phyloP scores from a whole-genome alignment of 2,329 filamentous ascomycete genomes.

The Orbilia quercus region DNA sequence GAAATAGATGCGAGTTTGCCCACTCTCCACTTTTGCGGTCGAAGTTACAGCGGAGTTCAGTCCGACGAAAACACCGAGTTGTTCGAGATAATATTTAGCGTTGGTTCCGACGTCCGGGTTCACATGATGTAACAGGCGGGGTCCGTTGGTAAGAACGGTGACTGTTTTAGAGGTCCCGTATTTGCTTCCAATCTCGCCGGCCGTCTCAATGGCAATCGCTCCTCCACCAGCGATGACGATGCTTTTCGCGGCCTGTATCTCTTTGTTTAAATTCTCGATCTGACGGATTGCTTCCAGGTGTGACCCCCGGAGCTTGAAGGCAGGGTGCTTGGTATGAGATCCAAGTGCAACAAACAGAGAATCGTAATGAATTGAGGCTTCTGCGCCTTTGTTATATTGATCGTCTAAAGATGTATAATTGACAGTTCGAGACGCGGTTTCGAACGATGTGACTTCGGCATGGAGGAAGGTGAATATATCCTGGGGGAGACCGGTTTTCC shows the following conservation, averaged over 20 bases:
- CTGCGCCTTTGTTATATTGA: conserved; percentile 38
- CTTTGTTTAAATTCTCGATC: conserved; percentile 41
- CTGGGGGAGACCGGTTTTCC: conserved; percentile 22
- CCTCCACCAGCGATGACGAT: conserved; percentile 51
- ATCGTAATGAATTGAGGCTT: conserved; percentile 43
- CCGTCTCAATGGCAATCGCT: conserved; percentile 39
- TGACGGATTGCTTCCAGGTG: conserved; percentile 24
- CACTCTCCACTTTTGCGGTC: conserved; percentile 30
- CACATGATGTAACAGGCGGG: conserved; percentile 40
- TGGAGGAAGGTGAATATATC: conserved; percentile 48
- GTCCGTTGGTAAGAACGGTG: conserved; percentile 45
- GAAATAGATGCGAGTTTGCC: conserved; percentile 40
- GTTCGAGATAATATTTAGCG: conserved; percentile 42
- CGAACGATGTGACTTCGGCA: conserved; percentile 39
- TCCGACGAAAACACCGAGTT: conserved; percentile 40
- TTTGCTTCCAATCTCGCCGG: conserved; percentile 41
- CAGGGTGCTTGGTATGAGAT: conserved; percentile 26
- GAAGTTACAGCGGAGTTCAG: conserved; percentile 25
- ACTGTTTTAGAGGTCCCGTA: conserved; percentile 41
- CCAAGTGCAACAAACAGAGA: conserved; percentile 47
- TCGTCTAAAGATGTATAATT: conserved; percentile 46
- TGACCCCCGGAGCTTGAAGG: conserved; percentile 41
- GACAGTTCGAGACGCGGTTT: conserved; percentile 33
- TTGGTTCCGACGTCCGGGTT: conserved; percentile 50
- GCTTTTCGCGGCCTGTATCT: conserved; percentile 39